These are phyloP conservation scores for Camelina sativa DNA, from an alignment of 345 rosid genomes.

Conservation along the genomic window DNA sequence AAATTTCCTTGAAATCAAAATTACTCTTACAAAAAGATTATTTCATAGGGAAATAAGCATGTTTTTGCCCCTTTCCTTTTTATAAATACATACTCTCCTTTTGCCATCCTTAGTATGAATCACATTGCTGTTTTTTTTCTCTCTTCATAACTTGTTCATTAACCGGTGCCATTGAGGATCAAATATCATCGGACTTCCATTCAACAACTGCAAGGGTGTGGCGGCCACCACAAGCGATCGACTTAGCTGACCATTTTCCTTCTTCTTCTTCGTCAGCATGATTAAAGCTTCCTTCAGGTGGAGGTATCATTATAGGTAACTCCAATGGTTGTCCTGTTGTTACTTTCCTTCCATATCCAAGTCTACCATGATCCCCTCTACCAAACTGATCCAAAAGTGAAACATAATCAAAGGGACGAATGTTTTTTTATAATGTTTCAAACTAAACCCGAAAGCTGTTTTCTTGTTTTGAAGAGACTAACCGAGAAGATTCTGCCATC, in stretches of 20 bases:
- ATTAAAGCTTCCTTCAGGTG: constrained; percentile 50
- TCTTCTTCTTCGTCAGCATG: constrained; percentile 52
- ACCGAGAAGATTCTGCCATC: constrained; percentile 93
- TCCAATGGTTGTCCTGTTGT: constrained; percentile 95
- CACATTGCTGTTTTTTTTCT: constrained; percentile 12
- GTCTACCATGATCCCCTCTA: constrained; percentile 96
- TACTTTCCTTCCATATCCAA: constrained; percentile 85
- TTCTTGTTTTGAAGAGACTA: constrained; percentile 43
- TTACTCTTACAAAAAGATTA: constrained; percentile 24
- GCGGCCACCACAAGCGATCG: constrained; percentile 90
- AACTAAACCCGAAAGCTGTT: background rate
- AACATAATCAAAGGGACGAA: constrained; percentile 4
- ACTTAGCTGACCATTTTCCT: constrained; percentile 74
- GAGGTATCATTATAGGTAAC: constrained; percentile 69
- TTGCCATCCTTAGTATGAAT: constrained; percentile 1
- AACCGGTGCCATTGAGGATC: constrained; percentile 21
- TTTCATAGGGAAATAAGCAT: constrained; percentile 1
- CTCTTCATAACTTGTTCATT: constrained; percentile 17
- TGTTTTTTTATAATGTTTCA: background rate
- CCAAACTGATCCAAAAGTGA: constrained; percentile 68
- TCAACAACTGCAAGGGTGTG: constrained; percentile 84
- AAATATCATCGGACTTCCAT: constrained; percentile 54
- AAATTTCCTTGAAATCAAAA: background rate
- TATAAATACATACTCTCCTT: constrained; percentile 14
- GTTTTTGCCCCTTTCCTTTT: background rate